Conservation (phyloP, 2,329 filamentous ascomycete species). For the Aspergillus glaucus region DNA sequence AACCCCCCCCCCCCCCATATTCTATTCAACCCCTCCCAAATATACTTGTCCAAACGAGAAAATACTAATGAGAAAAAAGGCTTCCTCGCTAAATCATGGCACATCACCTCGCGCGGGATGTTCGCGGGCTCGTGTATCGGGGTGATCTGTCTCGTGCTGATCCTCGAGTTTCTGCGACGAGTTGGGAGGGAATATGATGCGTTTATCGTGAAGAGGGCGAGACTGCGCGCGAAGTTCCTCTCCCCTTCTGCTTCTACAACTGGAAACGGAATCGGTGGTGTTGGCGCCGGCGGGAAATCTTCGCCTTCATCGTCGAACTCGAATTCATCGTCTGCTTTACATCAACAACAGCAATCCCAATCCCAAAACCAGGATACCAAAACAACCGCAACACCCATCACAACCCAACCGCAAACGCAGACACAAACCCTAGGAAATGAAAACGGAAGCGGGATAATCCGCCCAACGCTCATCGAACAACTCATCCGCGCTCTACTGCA, state of each 20-base stretch:
- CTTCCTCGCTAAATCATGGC: slow-evolving; percentile 66
- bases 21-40: no score
- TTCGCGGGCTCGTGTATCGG: slow-evolving; percentile 78
- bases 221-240: slow-evolving; percentile 24
- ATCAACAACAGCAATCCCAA: no score
- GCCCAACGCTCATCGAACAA: slow-evolving; percentile 60
- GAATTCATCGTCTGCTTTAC: not conserved
- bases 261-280: no score
- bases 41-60: no score
- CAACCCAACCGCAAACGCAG: not conserved
- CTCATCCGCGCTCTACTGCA: slow-evolving; percentile 60
- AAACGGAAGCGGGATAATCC: slow-evolving; percentile 29
- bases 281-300: not conserved
- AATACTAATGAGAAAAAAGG: slow-evolving; percentile 25
- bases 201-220: slow-evolving; percentile 51
- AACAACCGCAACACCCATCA: no score
- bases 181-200: slow-evolving; percentile 66
- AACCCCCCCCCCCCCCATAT: no score
- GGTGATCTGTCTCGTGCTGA: slow-evolving; percentile 65
- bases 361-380: no score
- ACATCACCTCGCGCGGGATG: slow-evolving; percentile 61
- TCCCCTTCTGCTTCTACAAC: not conserved
- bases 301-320: not conserved
- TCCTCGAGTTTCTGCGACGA: slow-evolving; percentile 67
- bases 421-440: not conserved